Conservation (phyloP, 2,329 filamentous ascomycete species). For the Stemphylium vesicarium region DNA sequence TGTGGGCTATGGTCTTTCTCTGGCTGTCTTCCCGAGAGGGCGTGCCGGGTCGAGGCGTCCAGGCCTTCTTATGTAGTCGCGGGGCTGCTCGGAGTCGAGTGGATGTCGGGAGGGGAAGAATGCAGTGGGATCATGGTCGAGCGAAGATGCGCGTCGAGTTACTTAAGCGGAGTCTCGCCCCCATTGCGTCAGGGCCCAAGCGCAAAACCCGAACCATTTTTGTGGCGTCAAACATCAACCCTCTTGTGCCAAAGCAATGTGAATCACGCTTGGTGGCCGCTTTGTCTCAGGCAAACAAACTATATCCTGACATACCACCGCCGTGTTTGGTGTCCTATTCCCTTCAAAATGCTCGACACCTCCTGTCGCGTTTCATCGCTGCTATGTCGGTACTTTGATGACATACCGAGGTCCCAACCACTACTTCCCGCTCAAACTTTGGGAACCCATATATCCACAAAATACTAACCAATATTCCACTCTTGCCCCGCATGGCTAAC, state of each 20-base stretch:
- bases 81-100: background rate
- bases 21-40: too few species aligned
- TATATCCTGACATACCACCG: background rate
- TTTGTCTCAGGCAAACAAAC: background rate
- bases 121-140: background rate
- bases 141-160: conserved; percentile 2
- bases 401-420: background rate
- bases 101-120: background rate
- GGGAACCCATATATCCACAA: background rate
- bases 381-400: background rate
- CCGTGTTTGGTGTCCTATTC: background rate
- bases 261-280: background rate
- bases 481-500: background rate
- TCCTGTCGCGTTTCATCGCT: background rate
- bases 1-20: too few species aligned
- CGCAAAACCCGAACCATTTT: background rate
- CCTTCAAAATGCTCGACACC: background rate
- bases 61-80: background rate
- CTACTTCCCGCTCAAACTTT: background rate
- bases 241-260: too few species aligned
- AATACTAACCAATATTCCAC: background rate
- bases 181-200: conserved; percentile 6
- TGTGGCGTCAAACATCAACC: background rate
- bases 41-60: background rate
- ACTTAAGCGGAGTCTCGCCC: background rate